Base-by-base conservation (phyloP, 1,139 yeast genomes). In the Protomyces inouyei region DNA sequence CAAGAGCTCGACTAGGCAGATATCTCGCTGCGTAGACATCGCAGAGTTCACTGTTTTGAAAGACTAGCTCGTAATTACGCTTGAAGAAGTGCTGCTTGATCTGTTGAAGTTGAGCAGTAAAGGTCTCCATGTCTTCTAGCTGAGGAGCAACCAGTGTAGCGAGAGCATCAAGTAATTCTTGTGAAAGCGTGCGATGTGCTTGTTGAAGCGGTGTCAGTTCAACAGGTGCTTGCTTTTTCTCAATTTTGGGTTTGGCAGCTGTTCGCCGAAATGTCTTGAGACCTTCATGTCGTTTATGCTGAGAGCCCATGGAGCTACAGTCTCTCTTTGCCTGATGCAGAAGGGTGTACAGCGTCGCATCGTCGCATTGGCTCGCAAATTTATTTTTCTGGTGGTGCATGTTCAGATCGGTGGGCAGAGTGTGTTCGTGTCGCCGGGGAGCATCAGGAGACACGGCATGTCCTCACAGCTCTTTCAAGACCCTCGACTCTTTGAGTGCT, bases 401-500 rank as follows among this genome's bases (percentile, higher is more conserved):
- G 43, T 37, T 37, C 43, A 37, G 43, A 37, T 37, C 16, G 43
- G 14, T 4, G 4, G 43, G 9, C 16, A 6, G 43, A 4, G 32
- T 6, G 8, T 28, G 32, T 5, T 28, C 32, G 3, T 28, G 32
- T 28, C 35, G 16, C 35, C 23, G 23, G 8, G 16, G 57, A 54
- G 16, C n/a, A 12, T 1, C 32, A 46, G 28, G 18, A 18, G 14
- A n/a, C 16, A 14, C 10, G 43, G 43, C 16, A 1, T 37, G 16
- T 12, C 16, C 43, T 9, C 9, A 12, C 35, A 80, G 83, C 32
- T 79, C 79, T 61, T 89, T 91, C 55, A 93, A 79, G n/a, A 81
- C 83, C 65, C 95, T 81, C 67, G 86, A 85, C 75, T 87, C 86
- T 73, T 91, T 91, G 35, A 82, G 77, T 70, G 88, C 84, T 0